Base-by-base conservation (phyloP, 768 basidiomycete genomes). In the Suillus lakei region DNA sequence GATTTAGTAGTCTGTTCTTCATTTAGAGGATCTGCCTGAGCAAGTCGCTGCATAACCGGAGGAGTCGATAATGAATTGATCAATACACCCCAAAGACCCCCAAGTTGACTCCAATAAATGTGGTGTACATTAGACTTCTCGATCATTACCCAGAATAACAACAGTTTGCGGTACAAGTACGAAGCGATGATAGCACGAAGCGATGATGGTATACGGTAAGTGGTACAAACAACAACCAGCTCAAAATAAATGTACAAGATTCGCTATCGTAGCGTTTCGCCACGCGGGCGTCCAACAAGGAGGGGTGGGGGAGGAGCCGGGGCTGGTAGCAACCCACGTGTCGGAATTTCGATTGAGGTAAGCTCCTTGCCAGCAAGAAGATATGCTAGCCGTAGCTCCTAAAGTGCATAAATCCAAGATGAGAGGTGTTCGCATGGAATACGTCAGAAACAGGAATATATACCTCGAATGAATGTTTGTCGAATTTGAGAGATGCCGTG, bases 331-430 rank as follows among this genome's bases (percentile, higher is more conserved):
- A 62, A 70, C 12, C 70, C 73, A 4, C 72, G 73, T 1, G 69
- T 65, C 34, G 74, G 70, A 65, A 76, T 75, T 66, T 78, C 75
- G 1, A 75, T 73, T 3, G 86, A 86, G 4, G 78, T 80, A 58
- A 85, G 77, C 66, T 85, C 83, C 44, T 82, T 81, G 0, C 81
- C 77, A 46, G 77, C 74, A n/a, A 77, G 72, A 39, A 79, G 65
- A 63, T 67, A 82, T 0, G 85, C 84, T 54, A 86, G 68, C 53
- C 85, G 85, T 46, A 86, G 80, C 75, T 87, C 86, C 86, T 87
- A 66, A 23, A 60, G 58, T 38, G 8, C 36, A 58, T 2, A 60
- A 48, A 26, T 39, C 12, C 54, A 1, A 65, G 43, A 38, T 58
- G 23, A 59, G 61, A 63, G 41, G 41, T 36, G 34, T 32, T 54